A percentile compares a stretch with the other conserved stretches of the same genome.
These are phyloP conservation scores for Rhodotorula graminis DNA, from an alignment of 768 basidiomycete species.

Conservation along the genomic window DNA sequence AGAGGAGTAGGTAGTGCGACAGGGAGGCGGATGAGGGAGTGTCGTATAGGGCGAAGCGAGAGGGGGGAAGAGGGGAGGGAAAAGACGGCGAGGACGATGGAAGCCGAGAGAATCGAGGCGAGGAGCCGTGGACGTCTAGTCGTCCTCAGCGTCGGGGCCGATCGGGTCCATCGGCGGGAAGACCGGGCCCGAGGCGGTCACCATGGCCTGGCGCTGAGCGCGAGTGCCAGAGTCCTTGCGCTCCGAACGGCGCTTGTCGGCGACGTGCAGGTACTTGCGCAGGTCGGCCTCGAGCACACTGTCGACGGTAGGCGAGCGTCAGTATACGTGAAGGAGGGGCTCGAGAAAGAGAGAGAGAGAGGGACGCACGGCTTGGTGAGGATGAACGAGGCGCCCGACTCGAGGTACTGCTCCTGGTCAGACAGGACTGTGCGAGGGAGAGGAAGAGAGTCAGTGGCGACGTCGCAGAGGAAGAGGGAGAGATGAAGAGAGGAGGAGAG, in stretches of 20 bases:
- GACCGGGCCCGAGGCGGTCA: neutral
- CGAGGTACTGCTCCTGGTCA: constrained; percentile 42
- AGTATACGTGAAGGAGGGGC: neutral
- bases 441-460: neutral
- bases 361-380: constrained; percentile 40
- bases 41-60: no score
- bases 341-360: neutral
- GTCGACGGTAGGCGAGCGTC: neutral
- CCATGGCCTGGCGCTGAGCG: constrained; percentile 9
- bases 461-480: no score
- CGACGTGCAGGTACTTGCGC: constrained; percentile 29
- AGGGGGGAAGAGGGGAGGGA: no score
- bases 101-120: neutral
- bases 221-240: constrained; percentile 13
- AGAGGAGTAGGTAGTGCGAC: neutral
- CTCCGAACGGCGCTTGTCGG: constrained; percentile 33
- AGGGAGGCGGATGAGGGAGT: neutral
- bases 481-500: neutral
- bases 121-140: neutral
- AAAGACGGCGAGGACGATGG: no score
- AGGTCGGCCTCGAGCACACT: constrained; percentile 34
- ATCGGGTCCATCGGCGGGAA: constrained; percentile 3
- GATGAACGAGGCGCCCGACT: constrained; percentile 43
- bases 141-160: neutral
- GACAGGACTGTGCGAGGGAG: constrained; percentile 4